Conservation (phyloP, 768 basidiomycete species). For the Trametes cinnabarina region DNA sequence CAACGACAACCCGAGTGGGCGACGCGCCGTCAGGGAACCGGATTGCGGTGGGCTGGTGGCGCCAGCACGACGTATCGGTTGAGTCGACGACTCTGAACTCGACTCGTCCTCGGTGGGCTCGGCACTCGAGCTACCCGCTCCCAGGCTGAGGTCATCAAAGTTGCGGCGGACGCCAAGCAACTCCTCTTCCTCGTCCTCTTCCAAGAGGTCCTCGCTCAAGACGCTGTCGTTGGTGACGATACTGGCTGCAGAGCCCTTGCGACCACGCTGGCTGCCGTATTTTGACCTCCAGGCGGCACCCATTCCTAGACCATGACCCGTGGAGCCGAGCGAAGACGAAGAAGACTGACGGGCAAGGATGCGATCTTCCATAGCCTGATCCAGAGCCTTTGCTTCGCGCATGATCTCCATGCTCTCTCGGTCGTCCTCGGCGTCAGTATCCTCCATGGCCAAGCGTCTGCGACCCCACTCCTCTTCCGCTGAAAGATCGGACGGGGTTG, state of each 20-base stretch:
- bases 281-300: constrained; percentile 63
- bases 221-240: constrained; percentile 64
- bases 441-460: constrained; percentile 59
- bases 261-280: constrained; percentile 58
- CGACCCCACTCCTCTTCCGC: constrained; percentile 82
- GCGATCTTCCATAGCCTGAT: constrained; percentile 86
- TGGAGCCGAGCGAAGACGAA: constrained; percentile 57
- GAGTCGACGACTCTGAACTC: constrained; percentile 24
- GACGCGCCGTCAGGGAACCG: constrained; percentile 29
- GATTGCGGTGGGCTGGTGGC: constrained; percentile 26
- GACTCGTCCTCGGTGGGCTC: constrained; percentile 34
- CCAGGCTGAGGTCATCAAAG: constrained; percentile 44
- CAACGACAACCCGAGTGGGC: constrained; percentile 12
- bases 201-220: constrained; percentile 76
- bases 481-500: constrained; percentile 52
- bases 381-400: constrained; percentile 78
- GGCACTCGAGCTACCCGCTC: constrained; percentile 30
- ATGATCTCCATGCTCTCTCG: constrained; percentile 56
- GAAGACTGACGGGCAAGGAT: constrained; percentile 73
- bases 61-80: constrained; percentile 27
- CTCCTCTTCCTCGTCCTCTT: constrained; percentile 77
- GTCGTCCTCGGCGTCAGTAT: constrained; percentile 50
- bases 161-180: constrained; percentile 67
- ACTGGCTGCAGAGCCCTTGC: constrained; percentile 75
- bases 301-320: constrained; percentile 53